Percentiles rank a stretch among this genome's conserved stretches.
These are phyloP conservation scores for Boletus huronensis DNA, from an alignment of 768 basidiomycete genomes.

Conservation along the genomic window DNA sequence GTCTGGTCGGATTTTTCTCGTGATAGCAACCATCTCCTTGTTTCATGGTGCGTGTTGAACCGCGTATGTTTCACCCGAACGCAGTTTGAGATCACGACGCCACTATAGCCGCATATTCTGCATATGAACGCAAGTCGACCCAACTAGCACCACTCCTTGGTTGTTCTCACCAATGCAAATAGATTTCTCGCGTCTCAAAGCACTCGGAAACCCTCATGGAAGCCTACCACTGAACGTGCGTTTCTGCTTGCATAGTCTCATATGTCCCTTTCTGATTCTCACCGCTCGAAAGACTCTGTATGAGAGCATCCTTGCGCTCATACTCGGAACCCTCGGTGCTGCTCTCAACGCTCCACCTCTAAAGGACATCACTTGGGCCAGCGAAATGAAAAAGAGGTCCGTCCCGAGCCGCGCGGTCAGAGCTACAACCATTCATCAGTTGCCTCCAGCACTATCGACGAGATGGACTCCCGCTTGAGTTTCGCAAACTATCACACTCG, in stretches of 20 bases:
- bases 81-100: background rate
- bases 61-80: background rate
- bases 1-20: constrained; percentile 46
- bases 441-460: constrained; percentile 61
- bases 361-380: constrained; percentile 85
- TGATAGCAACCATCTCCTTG: constrained; percentile 44
- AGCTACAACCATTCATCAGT: background rate
- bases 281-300: constrained; percentile 51
- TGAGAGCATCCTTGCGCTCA: constrained; percentile 60
- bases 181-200: constrained; percentile 79
- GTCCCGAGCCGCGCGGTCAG: constrained; percentile 17
- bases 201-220: constrained; percentile 67
- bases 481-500: constrained; percentile 65
- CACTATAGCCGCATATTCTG: constrained; percentile 66
- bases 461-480: constrained; percentile 65
- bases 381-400: constrained; percentile 82
- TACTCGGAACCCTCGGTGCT: constrained; percentile 71
- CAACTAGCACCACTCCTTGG: constrained; percentile 17
- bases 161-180: constrained; percentile 5
- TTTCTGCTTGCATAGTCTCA: constrained; percentile 1
- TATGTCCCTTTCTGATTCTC: background rate
- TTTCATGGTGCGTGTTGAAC: constrained; percentile 47
- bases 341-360: constrained; percentile 63
- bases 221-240: constrained; percentile 61
- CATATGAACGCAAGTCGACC: constrained; percentile 65